A percentile compares a stretch with the other conserved stretches of the same genome.
Evolutionary conservation across 805 yeast genomes (phyloP).

Genomic region (Torulaspora indica): DNA sequence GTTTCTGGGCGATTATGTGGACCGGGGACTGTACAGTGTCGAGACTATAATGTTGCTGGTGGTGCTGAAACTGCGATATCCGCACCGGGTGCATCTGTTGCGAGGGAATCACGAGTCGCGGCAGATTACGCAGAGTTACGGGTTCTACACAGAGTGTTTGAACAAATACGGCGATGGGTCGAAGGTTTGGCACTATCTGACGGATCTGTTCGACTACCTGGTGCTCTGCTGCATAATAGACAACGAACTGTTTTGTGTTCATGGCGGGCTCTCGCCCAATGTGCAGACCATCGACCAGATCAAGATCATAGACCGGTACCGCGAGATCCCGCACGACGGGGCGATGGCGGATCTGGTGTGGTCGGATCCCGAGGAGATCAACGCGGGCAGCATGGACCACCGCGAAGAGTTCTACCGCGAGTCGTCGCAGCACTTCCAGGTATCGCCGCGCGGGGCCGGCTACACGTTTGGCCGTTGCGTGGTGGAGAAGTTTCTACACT

Average conservation of each 20-base stretch:
- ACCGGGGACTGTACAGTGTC: slow-evolving; percentile 87
- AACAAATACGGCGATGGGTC: slow-evolving; percentile 72
- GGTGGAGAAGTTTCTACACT: slow-evolving; percentile 75
- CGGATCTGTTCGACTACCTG: slow-evolving; percentile 88
- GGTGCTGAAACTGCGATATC: slow-evolving; percentile 81
- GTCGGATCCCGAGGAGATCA: slow-evolving; percentile 93
- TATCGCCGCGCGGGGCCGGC: slow-evolving; percentile 96
- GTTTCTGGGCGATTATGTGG: slow-evolving; percentile 94
- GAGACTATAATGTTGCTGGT: slow-evolving; percentile 86
- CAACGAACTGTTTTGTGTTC: slow-evolving; percentile 86
- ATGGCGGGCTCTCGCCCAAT: slow-evolving; percentile 94
- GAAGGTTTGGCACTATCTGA: slow-evolving; percentile 83
- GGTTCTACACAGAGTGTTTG: slow-evolving; percentile 91
- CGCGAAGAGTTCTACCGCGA: slow-evolving; percentile 24
- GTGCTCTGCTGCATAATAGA: slow-evolving; percentile 88
- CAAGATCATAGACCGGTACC: slow-evolving; percentile 80
- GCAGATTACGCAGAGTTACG: slow-evolving; percentile 95
- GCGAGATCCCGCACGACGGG: slow-evolving; percentile 97
- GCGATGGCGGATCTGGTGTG: slow-evolving; percentile 99
- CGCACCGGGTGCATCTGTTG: slow-evolving; percentile 71
- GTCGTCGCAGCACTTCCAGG: slow-evolving; percentile 58
- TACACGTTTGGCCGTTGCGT: slow-evolving; percentile 91
- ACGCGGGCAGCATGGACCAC: slow-evolving; percentile 33
- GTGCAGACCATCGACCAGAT: slow-evolving; percentile 93
- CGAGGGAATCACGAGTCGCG: slow-evolving; percentile 97